phyloP scores from a whole-genome alignment of 306 rosid species.

The Oxytropis ochrocephala region DNA sequence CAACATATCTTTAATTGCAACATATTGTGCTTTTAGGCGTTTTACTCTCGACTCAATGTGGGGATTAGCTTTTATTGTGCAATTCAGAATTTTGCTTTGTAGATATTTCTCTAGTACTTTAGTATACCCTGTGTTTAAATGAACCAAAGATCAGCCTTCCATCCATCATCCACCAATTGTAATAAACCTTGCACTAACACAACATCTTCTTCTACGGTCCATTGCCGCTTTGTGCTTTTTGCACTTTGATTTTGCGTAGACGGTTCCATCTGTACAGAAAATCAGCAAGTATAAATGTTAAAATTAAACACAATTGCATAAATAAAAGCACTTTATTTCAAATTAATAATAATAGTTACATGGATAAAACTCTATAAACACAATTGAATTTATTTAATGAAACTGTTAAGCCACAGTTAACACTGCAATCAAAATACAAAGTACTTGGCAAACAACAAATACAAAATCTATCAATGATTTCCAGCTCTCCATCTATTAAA shows the following conservation, averaged over 20 bases:
- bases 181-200: neutral
- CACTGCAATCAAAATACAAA: neutral
- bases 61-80: neutral
- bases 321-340: neutral
- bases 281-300: neutral
- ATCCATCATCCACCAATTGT: neutral
- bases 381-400: neutral
- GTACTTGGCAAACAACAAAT: neutral
- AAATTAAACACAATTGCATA: neutral
- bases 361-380: neutral
- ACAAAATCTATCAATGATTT: neutral
- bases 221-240: neutral
- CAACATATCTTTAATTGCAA: neutral
- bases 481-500: neutral
- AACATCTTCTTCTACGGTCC: neutral
- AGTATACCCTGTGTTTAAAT: neutral
- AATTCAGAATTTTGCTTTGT: neutral
- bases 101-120: neutral
- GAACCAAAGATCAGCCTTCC: neutral
- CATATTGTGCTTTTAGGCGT: neutral
- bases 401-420: neutral
- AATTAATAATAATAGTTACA: neutral
- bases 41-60: conserved; percentile 3
- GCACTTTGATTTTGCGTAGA: neutral
- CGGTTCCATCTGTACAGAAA: neutral